Evolutionary conservation across 2,329 filamentous ascomycete genomes (phyloP).

Genomic region (Camillea tinctor): DNA sequence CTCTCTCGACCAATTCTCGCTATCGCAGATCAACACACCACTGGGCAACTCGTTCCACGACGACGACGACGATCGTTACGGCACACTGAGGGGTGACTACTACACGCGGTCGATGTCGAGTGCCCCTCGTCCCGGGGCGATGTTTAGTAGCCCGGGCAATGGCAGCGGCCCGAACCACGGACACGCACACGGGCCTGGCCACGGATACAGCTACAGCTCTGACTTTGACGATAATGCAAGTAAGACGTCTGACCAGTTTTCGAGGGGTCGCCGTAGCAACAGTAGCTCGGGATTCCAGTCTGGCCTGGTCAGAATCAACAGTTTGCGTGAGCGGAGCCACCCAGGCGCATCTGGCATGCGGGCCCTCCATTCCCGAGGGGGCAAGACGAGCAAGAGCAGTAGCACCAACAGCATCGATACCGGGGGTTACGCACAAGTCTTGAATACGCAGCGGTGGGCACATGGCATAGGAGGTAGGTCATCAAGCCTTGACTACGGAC

Average conservation of each 20-base stretch:
- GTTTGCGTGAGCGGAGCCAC: constrained; percentile 50
- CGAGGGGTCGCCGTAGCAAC: constrained; percentile 70
- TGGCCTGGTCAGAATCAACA: constrained; percentile 61
- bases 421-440: constrained; percentile 58
- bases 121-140: constrained; percentile 24
- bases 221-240: constrained; percentile 54
- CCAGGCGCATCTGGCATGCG: constrained; percentile 39
- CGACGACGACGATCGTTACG: constrained; percentile 30
- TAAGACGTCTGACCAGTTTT: constrained; percentile 50
- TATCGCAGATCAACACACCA: constrained; percentile 43
- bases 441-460: constrained; percentile 58
- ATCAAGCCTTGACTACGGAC: constrained; percentile 72
- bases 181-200: constrained; percentile 38
- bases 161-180: constrained; percentile 6
- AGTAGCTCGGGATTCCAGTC: constrained; percentile 73
- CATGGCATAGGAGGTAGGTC: constrained; percentile 56
- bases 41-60: constrained; percentile 38
- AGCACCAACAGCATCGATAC: constrained; percentile 65
- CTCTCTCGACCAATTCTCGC: constrained; percentile 81
- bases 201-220: constrained; percentile 63
- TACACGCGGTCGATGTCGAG: constrained; percentile 30
- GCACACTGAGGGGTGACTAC: constrained; percentile 25
- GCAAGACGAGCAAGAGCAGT: constrained; percentile 72
- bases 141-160: constrained; percentile 23
- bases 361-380: constrained; percentile 52